Base-by-base conservation (phyloP, 306 rosid genomes). In the Glycyrrhiza uralensis region DNA sequence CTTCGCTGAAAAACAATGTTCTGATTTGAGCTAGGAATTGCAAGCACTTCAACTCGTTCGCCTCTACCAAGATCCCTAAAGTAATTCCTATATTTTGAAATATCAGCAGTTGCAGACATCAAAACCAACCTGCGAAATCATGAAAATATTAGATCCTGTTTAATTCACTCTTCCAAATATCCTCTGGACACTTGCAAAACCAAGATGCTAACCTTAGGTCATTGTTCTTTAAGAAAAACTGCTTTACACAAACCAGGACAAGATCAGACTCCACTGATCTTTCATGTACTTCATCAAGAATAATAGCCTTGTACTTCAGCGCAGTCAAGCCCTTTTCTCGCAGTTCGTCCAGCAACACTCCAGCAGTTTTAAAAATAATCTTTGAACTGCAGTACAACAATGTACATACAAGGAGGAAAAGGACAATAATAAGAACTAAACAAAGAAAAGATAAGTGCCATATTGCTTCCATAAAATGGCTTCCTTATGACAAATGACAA, bases 41-140 rank as follows among this genome's bases (percentile, higher is more conserved):
- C 96, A 77, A 92, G 84, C 78, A 92, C 95, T 88, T 92, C 95
- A 76, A 92, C 96, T 49, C 96, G 85, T 82, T 92, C 95, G 18
- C 81, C 90, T 80, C 96, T 90, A 32, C 96, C 92, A 67, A 92
- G 86, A 79, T 92, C 98, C 81, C 72, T 79, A 75, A 92, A 92
- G 85, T 92, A 92, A 66, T 89, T 92, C 83, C 4, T 88, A 75
- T 92, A 92, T 75, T 95, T 80, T 66, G 84, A 60, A 79, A 84
- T 85, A 85, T 92, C 92, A 68, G 96, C 96, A 49, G 98, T 92
- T 71, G 98, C 98, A 51, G 96, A 92, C 98, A 92, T 92, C 86
- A 92, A 82, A 44, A 92, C 96, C 67, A 92, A 77, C 91, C 98
- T 92, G 89, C 22, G 75, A 82, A 78, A 30, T 77, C 54, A 66